Conservation (phyloP, 179 eudicot genomes). For the Spinacia oleracea region DNA sequence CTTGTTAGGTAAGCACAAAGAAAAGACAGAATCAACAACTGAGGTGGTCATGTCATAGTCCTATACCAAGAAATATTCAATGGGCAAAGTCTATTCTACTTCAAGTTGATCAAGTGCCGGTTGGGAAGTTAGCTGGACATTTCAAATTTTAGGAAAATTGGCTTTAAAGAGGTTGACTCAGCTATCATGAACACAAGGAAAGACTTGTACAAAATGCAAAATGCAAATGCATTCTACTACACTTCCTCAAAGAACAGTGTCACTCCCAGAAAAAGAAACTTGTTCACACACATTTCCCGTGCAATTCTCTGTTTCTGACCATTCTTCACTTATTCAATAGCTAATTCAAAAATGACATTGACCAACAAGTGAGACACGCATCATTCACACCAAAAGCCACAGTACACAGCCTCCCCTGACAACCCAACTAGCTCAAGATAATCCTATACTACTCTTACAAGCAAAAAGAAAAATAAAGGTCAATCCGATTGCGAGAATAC, state of each 20-base stretch:
- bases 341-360: not conserved
- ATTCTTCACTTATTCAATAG: not conserved
- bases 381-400: not conserved
- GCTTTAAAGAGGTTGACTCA: not conserved
- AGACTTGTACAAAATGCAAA: not conserved
- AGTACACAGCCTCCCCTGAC: not conserved
- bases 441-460: not conserved
- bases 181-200: not conserved
- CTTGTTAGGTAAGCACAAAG: slow-evolving; percentile 22
- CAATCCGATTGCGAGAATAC: no score
- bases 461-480: not conserved
- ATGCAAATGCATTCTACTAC: not conserved
- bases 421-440: not conserved
- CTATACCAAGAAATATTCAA: not conserved
- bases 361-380: slow-evolving; percentile 4
- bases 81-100: not conserved
- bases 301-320: not conserved
- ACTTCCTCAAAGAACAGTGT: not conserved
- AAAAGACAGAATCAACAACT: slow-evolving; percentile 18
- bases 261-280: not conserved
- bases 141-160: not conserved
- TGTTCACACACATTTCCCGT: not conserved
- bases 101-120: not conserved
- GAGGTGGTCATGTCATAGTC: not conserved
- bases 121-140: not conserved